Evolutionary conservation across 208 protist genomes (phyloP), one percentile per base, ranked within the genome.

Genomic region (Wallacemonas sp.): DNA sequence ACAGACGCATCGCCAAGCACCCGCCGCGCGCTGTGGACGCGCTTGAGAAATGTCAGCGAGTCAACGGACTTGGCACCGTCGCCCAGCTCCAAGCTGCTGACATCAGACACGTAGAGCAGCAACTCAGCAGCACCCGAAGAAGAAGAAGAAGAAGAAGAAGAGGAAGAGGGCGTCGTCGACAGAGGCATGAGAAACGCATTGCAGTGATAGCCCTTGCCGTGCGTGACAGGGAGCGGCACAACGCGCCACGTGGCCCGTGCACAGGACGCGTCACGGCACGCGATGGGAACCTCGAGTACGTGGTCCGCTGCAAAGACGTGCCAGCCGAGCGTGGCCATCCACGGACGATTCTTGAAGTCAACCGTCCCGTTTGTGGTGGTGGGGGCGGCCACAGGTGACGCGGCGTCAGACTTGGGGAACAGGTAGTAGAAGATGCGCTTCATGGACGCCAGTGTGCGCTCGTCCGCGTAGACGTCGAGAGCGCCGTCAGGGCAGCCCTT

Each of bases 101-200:
- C 73, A 54, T 90, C 83, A 17, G 80, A 86, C 16, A 81, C 56
- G 68, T 90, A 90, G 2, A 86, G 43, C 11, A 90, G 38, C 17
- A 75, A 70, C 6, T 62, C 61, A 0, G 2, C 19, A 29, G 12
- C n/a, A n/a, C n/a, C n/a, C n/a, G n/a, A n/a, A n/a, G n/a, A n/a
- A n/a, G n/a, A n/a, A n/a, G n/a, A n/a, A n/a, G n/a, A n/a, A n/a
- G n/a, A n/a, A n/a, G n/a, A n/a, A n/a, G n/a, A n/a, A n/a, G n/a
- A n/a, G n/a, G n/a, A n/a, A n/a, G n/a, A n/a, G n/a, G n/a, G n/a
- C n/a, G n/a, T 17, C 17, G 12, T 23, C 16, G 58, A 79, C 68
- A 86, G 24, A 2, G 74, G 80, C 19, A 90, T 65, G 33, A 90
- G 47, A 70, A 90, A 90, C 0, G 71, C 69, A 38, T 85, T 78